Evolutionary conservation across 2,329 filamentous ascomycete species (phyloP), one percentile per base, ranked within the genome.

Genomic region (Didymosphaeria variabile): DNA sequence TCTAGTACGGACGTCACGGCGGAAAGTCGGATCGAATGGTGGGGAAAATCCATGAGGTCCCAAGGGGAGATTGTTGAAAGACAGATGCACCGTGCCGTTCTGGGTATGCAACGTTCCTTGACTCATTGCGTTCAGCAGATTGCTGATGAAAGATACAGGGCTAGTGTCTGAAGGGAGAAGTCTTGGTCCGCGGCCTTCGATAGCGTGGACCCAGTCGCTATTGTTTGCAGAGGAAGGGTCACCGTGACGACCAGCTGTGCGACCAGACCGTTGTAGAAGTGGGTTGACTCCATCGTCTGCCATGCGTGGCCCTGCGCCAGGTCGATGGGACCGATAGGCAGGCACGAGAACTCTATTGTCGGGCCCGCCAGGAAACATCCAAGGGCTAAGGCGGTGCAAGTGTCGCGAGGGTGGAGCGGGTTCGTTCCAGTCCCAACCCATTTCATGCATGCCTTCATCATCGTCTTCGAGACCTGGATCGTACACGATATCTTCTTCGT

Each of bases 281-380:
- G 94, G 94, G 72, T 98, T 97, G 23, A 89, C 85, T 3, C 93
- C 93, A 74, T 97, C 94, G 66, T 97, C 93, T 36, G 86, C 84
- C 31, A 84, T 84, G 59, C 86, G 84, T 55, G 86, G 80, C 34
- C 85, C 82, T 21, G 80, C 81, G 50, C 83, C 83, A 56, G 85
- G 77, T 59, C 87, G 83, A 68, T 88, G 85, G 8, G 81, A 79
- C 62, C 83, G 79, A 66, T 86, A 82, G 79, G 82, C 77, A 26
- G 79, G 76, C 15, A 78, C 75, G 32, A 77, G 69, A 40, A 77
- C 75, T 31, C 72, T 68, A 51, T 75, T 71, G 44, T 86, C 84
- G 65, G 85, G 82, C 38, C 85, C 82, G 55, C 82, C 83, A 62
- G 86, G 83, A 69, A 90, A 87, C 67, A 89, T 82, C 65, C 88